Base-by-base conservation (phyloP, 208 protist species). In the Polymyxa betae region DNA sequence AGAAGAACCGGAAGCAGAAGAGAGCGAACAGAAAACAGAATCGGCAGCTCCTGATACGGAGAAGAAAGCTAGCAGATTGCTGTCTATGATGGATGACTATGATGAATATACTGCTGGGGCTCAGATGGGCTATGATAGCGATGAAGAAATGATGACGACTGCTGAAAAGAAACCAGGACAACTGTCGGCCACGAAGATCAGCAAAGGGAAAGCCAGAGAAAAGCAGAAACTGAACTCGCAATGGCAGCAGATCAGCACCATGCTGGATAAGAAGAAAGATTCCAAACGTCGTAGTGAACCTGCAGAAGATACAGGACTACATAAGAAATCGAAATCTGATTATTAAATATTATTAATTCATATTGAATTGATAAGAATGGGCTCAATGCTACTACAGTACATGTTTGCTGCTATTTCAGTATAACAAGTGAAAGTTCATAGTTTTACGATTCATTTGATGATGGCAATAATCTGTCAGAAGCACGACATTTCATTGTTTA, bases 221-320 rank as follows among this genome's bases (percentile, higher is more conserved):
- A 82, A 82, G n/a, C n/a, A 5, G 16, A 82, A 82, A n/a, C 72
- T 82, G 16, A 82, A 82, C 40, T 40, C 72, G 5, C 72, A 82
- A 82, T 82, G 72, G 72, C 72, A 82, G 72, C 72, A 82, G n/a
- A 82, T 82, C 72, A 82, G 16, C 35, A 43, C 72, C 10, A 82
- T 82, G 5, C 5, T 82, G 5, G 72, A 82, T 5, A 82, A 82
- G 72, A 82, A 82, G n/a, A 82, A 82, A 82, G 72, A 82, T 60
- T 5, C 49, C 49, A 60, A 60, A 60, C 5, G 49, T 5, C 49
- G 49, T 29, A 60, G 49, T 60, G 49, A 60, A 60, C 49, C 5
- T 29, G 5, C 49, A 60, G 49, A 60, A n/a, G n/a, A n/a, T n/a
- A n/a, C n/a, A n/a, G n/a, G n/a, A n/a, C n/a, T n/a, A n/a, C n/a